Base-by-base conservation (phyloP, 805 yeast species). In the Saccharomycopsis malanga region DNA sequence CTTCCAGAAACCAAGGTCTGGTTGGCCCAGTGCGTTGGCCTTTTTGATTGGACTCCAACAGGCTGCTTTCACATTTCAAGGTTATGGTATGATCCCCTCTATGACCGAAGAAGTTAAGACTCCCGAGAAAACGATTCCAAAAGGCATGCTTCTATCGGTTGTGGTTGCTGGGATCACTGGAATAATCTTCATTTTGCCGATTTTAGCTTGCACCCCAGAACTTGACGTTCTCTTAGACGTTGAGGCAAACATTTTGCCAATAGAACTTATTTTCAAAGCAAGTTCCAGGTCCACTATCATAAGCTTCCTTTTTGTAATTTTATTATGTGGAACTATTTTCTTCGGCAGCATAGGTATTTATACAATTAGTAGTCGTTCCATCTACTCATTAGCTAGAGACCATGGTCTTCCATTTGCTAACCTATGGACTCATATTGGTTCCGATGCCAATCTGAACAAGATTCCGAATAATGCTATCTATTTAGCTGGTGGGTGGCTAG, bases 331-430 rank as follows among this genome's bases (percentile, higher is more conserved):
- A 0, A 83, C 87, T 17, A 75, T 81, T 22, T 58, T 83, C 7
- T 85, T 85, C 61, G 87, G 87, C 30, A 83, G 88, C 2, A 78
- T 86, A 42, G 89, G 94, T 3, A 75, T 91, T 1, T 69, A 83
- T 30, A 85, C 93, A 1, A 82, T 94, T 0, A 84, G 88, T 2
- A 83, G 93, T 2, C 74, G 94, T 71, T 74, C 82, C n/a, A 84
- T 87, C 0, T 85, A 76, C 60, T 83, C 87, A 22, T 79, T 86
- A 65, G 87, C 91, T 44, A 74, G 95, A 65, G 95, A 86, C 61
- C 85, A 81, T 32, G 95, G 88, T 0, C 63, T 86, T 38, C 94
- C 94, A 1, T 75, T 69, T 55, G 73, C 77, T 46, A 68, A 73
- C 10, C 56, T 74, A 14, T 84, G 89, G 87, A 73, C 78, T 2